Base-by-base conservation (phyloP, 805 yeast genomes). In the Lipomyces anomalus region DNA sequence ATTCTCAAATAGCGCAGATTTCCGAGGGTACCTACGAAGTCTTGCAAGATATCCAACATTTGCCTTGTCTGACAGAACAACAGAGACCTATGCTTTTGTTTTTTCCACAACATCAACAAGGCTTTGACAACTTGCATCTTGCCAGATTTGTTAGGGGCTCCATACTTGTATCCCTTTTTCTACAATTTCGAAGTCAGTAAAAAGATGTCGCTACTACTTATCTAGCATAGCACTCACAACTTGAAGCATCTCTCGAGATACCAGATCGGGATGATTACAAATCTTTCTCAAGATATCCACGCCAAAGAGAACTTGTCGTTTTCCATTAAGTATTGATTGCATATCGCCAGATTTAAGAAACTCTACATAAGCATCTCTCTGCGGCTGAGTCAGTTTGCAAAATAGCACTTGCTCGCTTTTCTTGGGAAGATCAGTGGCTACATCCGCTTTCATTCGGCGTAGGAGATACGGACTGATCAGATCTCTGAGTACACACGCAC, bases 191-290 rank as follows among this genome's bases (percentile, higher is more conserved):
- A 11, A 28, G 32, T 38, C 37, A 52, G 53, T 43, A 17, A 70
- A 56, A 2, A n/a, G n/a, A n/a, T n/a, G n/a, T n/a, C n/a, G n/a
- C n/a, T n/a, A n/a, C n/a, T n/a, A n/a, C n/a, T n/a, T n/a, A n/a
- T n/a, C n/a, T n/a, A n/a, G n/a, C n/a, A n/a, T n/a, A n/a, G n/a
- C n/a, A n/a, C n/a, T n/a, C n/a, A n/a, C n/a, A n/a, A n/a, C n/a
- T n/a, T n/a, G n/a, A n/a, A n/a, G n/a, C n/a, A 59, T 44, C 11
- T 74, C 75, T 9, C 75, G 60, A 39, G 72, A 70, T 2, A 80
- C 79, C 45, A 92, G 67, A 63, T 92, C 97, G 0, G 98, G 98
- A 69, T 92, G 97, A 62, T 92, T 92, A 63, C 98, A 92, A 1
- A 92, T 86, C 61, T 92, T 92, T 48, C 97, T 73, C 44, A 92